Evolutionary conservation across 805 yeast genomes (phyloP), one percentile per base, ranked within the genome.

Genomic region (Cyberlindnera veronae): DNA sequence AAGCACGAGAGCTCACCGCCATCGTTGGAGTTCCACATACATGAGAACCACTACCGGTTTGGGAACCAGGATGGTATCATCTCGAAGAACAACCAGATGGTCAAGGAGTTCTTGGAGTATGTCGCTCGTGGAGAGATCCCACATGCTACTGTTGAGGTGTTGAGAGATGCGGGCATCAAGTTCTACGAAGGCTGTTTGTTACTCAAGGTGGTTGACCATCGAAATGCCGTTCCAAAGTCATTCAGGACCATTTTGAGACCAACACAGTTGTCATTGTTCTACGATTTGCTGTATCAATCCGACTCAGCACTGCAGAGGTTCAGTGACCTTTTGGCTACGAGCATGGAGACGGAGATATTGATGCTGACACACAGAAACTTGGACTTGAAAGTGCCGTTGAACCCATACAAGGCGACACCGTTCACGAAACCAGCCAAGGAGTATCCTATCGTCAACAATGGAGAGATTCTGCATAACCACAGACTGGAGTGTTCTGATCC

Each of bases 171-270:
- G 27, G 84, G 90, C 15, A 77, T 90, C 24, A 77, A 78, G 44
- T 76, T 88, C 39, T 91, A 87, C 59, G 97, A 93, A 57, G 97
- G 97, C 0, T 86, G 95, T 60, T 67, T 91, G 29, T 85, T 91
- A 13, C 62, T 91, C 35, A 87, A 87, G 57, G 82, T 91, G n/a
- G 77, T 76, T 49, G 99, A 91, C 61, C 96, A 90, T 60, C 68
- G 97, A 18, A 71, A 74, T 43, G n/a, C 45, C 23, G 40, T 45
- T 5, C 93, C 95, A 2, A 77, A 82, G 48, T 78, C 84, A 6
- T 89, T 83, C 61, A 71, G 91, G 44, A 80, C 95, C 0, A 64
- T 93, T 19, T 66, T 91, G 37, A 72, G 81, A 42, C 95, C 96
- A 4, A 84, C 95, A 2, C 89, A 82, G 44, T 59, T 84, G 29